A percentile compares a stretch with the other conserved stretches of the same genome.
phyloP scores from a whole-genome alignment of 2,329 filamentous ascomycete species.

The Alternaria sp. region DNA sequence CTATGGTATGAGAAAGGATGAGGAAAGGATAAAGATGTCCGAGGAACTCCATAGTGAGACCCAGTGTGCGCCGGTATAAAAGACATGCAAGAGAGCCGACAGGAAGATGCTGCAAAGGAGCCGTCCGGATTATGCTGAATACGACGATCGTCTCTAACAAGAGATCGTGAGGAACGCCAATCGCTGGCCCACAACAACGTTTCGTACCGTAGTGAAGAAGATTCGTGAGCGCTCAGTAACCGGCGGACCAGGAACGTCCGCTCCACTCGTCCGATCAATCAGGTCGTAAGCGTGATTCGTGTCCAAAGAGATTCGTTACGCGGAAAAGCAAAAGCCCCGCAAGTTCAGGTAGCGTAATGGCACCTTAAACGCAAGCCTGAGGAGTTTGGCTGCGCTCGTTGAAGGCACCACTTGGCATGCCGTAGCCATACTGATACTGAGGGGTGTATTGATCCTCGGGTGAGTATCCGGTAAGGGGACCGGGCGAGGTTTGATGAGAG shows the following conservation, averaged over 20 bases:
- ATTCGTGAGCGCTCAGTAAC: conserved; percentile 44
- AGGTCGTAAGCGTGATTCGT: conserved; percentile 45
- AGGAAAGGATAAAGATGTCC: conserved; percentile 25
- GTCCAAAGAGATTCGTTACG: conserved; percentile 46
- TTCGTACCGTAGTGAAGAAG: conserved; percentile 37
- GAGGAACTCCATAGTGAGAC: conserved; percentile 27
- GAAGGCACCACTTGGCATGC: conserved; percentile 52
- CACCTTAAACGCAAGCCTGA: conserved; percentile 47
- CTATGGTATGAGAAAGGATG: conserved; percentile 28
- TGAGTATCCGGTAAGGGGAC: conserved; percentile 48
- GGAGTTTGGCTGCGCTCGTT: conserved; percentile 53
- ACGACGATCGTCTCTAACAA: conserved; percentile 18
- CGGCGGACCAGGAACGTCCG: conserved; percentile 32
- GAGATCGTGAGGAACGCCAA: conserved; percentile 23
- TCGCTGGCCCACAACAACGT: conserved; percentile 33
- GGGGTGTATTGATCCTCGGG: conserved; percentile 50
- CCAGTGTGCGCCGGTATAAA: conserved; percentile 33
- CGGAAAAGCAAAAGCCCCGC: conserved; percentile 6
- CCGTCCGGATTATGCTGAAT: conserved; percentile 40
- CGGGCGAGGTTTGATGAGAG: conserved; percentile 52
- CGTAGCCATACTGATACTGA: conserved; percentile 51
- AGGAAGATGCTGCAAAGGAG: conserved; percentile 43
- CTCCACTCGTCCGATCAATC: conserved; percentile 43
- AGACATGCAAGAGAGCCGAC: conserved; percentile 40
- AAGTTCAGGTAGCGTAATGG: conserved; percentile 14